Percentiles rank a stretch among this genome's conserved stretches.
These are phyloP conservation scores for Myxozyma nipponensis DNA, from an alignment of 805 yeast genomes.

Conservation along the genomic window DNA sequence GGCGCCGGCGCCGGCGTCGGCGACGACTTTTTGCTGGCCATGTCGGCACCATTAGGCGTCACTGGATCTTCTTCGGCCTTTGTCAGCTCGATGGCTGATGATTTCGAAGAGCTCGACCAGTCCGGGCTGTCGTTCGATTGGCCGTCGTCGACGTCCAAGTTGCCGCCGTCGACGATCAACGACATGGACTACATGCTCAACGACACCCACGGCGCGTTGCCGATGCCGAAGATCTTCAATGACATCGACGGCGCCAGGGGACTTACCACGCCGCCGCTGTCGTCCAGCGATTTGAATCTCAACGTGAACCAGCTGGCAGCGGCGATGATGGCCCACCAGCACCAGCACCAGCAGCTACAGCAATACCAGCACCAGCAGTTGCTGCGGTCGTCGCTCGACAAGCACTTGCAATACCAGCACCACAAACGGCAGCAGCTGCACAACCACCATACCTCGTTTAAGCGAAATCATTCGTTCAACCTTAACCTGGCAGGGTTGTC, in stretches of 20 bases:
- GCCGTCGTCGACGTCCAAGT: background rate
- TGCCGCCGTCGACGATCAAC: background rate
- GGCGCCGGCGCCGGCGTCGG: background rate
- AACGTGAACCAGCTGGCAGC: conserved; percentile 2
- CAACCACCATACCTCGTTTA: background rate
- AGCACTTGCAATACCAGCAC: conserved; percentile 8
- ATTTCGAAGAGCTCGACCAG: conserved; percentile 4
- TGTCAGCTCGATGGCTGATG: conserved; percentile 2
- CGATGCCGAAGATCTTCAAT: conserved; percentile 7
- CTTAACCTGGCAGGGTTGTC: background rate
- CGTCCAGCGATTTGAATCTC: background rate
- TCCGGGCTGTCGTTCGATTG: conserved; percentile 4
- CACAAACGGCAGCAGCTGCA: conserved; percentile 6
- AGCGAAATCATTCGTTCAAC: too few species aligned
- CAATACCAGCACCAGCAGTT: background rate
- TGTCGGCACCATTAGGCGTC: too few species aligned
- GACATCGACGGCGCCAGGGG: conserved; percentile 4
- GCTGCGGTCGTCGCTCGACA: background rate
- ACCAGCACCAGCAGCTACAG: conserved; percentile 11
- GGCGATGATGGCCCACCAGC: conserved; percentile 10
- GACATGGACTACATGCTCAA: conserved; percentile 4
- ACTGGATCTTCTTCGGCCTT: too few species aligned
- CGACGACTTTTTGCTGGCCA: too few species aligned
- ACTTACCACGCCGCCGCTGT: background rate
- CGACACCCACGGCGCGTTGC: background rate